These are phyloP conservation scores for Cyclocybe aegerita DNA, from an alignment of 768 basidiomycete genomes.

Conservation along the genomic window DNA sequence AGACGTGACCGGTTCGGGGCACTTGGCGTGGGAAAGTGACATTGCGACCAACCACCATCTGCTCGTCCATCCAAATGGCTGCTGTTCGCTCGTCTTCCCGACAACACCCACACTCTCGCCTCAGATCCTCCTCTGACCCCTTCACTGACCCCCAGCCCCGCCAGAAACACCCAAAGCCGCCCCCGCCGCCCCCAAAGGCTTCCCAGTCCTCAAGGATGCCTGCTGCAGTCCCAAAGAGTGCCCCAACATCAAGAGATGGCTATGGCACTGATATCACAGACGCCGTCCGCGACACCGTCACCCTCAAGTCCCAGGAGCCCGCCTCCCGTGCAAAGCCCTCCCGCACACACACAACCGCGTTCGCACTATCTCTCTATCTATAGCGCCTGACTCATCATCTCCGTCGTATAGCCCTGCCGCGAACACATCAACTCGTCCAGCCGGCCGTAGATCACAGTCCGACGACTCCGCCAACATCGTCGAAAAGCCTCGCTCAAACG, in stretches of 20 bases:
- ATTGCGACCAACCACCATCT: slow-evolving; percentile 4
- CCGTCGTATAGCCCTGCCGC: slow-evolving; percentile 18
- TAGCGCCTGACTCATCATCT: slow-evolving; percentile 13
- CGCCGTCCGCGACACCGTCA: slow-evolving; percentile 69
- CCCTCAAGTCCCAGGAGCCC: slow-evolving; percentile 41
- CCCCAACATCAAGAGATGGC: slow-evolving; percentile 25
- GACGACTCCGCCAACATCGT: slow-evolving; percentile 39
- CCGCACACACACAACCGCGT: slow-evolving; percentile 61
- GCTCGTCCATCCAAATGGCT: slow-evolving; percentile 30
- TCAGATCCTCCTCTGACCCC: slow-evolving; percentile 52
- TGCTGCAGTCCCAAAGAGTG: slow-evolving; percentile 23
- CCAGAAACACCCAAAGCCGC: slow-evolving; percentile 19
- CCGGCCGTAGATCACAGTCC: slow-evolving; percentile 43
- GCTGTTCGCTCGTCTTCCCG: slow-evolving; percentile 22
- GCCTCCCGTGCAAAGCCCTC: slow-evolving; percentile 48
- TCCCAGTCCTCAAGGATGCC: slow-evolving; percentile 29
- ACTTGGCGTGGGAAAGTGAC: slow-evolving; percentile 32
- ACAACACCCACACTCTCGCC: slow-evolving; percentile 32
- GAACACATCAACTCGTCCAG: slow-evolving; percentile 26
- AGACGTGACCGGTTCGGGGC: background rate
- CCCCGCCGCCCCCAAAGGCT: slow-evolving; percentile 37
- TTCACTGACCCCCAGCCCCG: slow-evolving; percentile 40
- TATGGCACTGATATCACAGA: slow-evolving; percentile 50
- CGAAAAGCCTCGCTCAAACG: slow-evolving; percentile 36
- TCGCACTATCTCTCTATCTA: slow-evolving; percentile 4